Evolutionary conservation across 2,329 filamentous ascomycete species (phyloP), one percentile per base, ranked within the genome.

Genomic region (Elsinoe batatas): DNA sequence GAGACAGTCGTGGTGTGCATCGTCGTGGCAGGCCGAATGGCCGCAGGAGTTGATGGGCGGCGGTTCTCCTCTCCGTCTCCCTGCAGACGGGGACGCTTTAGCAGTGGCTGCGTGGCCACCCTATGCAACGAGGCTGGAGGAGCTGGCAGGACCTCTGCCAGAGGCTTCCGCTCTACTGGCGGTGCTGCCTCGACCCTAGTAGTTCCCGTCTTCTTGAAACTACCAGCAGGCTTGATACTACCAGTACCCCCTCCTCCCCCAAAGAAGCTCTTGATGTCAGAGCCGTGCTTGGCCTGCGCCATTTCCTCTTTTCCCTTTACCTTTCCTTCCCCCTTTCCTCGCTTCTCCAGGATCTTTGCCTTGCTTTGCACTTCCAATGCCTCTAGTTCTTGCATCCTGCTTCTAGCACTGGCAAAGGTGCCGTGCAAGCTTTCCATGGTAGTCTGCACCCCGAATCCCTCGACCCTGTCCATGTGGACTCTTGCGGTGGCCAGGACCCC

Each of bases 241-340:
- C 44, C 44, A 49, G 44, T 5, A 35, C 44, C 17, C 15, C 32
- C 64, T 60, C 40, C 71, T 72, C 53, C 53, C 13, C 66, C 66
- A 61, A 81, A 81, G 66, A 80, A 81, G 57, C 65, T 74, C 3
- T 74, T 73, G 44, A 82, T 77, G 49, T 67, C 75, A 22, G 74
- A 76, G 63, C 53, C 53, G 30, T 55, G 53, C 53, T 55, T 55
- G 12, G 78, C 1, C 72, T 74, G 58, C 72, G 68, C 18, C 65
- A 68, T 62, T 69, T 71, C 53, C 69, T 70, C 67, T 61, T 61
- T 67, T 56, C 58, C 64, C 56, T 56, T 67, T 58, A 38, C 61
- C 61, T 44, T 62, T 32, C 56, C 56, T 15, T 47, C 37, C 26
- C 56, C 50, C 6, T 50, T 49, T 26, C 59, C 59, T 57, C 63